phyloP scores from a whole-genome alignment of 768 basidiomycete genomes.

The Galerina sulciceps region DNA sequence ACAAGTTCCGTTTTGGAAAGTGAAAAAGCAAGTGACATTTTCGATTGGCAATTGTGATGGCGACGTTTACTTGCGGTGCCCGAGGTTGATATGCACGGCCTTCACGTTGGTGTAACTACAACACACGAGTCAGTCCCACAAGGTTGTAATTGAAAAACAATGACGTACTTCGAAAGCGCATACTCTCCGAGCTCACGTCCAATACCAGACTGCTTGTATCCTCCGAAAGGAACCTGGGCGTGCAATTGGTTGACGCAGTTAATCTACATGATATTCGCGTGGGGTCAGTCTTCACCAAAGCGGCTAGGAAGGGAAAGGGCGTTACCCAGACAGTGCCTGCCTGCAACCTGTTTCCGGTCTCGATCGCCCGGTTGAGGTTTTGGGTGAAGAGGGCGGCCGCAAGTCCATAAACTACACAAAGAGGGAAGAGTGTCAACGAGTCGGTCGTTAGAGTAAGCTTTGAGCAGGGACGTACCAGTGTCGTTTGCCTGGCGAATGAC shows the following conservation, averaged over 20 bases:
- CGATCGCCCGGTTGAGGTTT: constrained; percentile 75
- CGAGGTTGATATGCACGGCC: constrained; percentile 68
- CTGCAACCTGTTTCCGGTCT: constrained; percentile 72
- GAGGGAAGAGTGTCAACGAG: background rate
- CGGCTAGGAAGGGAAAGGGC: background rate
- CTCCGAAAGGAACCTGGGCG: constrained; percentile 76
- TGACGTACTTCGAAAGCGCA: constrained; percentile 60
- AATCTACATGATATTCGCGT: constrained; percentile 35
- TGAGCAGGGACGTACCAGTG: constrained; percentile 37
- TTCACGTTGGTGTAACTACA: constrained; percentile 69
- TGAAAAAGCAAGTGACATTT: no score
- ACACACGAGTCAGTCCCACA: background rate
- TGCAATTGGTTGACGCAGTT: constrained; percentile 57
- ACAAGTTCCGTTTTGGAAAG: no score
- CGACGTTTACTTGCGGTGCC: background rate
- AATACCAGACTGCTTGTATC: constrained; percentile 83
- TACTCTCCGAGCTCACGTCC: constrained; percentile 84
- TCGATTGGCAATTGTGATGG: no score
- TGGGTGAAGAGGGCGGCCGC: constrained; percentile 87
- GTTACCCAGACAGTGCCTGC: constrained; percentile 81
- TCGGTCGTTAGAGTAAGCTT: background rate
- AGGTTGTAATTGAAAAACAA: background rate
- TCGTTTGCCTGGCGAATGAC: constrained; percentile 82
- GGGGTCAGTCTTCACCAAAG: background rate
- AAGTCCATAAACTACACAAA: constrained; percentile 64